Base-by-base conservation (phyloP, 257 asterid species). In the Fraxinus cuspidata region DNA sequence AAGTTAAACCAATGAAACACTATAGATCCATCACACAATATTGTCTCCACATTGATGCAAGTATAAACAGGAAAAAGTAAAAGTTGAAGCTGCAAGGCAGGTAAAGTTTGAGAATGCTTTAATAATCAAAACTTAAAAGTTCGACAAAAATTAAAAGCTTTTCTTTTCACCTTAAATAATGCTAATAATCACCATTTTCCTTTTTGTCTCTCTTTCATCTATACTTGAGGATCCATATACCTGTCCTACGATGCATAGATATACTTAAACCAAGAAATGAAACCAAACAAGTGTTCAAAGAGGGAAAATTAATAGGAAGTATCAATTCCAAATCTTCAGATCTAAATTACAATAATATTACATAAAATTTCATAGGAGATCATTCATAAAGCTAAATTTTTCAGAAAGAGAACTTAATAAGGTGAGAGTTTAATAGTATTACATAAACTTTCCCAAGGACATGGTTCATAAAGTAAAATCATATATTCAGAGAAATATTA, bases 31-130 rank as follows among this genome's bases (percentile, higher is more conserved):
- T 37, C 23, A 34, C 35, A 38, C 4, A 38, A 63, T 19, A n/a
- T 71, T 38, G 56, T 74, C 29, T 23, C 42, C 10, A 9, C 44
- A 79, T 42, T 12, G 56, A 35, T 34, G 53, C 49, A 70, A 63
- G 31, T 70, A 10, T 51, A 23, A 77, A 40, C 42, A 8, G 34
- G 42, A 38, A 80, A 74, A 21, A 15, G 27, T 56, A 63, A 60
- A 69, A 12, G 38, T 10, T n/a, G 74, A 56, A 58, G 47, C 7
- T 25, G 51, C 21, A 27, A 56, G 25, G 51, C 27, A 47, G 76
- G 25, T 21, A 40, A 65, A 53, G 27, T 53, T 40, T 51, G 58
- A 67, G 56, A 69, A 81, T 28, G 53, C 83, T 58, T 42, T n/a
- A 67, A 65, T 75, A 79, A 44, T 58, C n/a, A 2, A 32, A 78